Evolutionary conservation across 2,329 filamentous ascomycete species (phyloP).

Genomic region (Remersonia thermophila): DNA sequence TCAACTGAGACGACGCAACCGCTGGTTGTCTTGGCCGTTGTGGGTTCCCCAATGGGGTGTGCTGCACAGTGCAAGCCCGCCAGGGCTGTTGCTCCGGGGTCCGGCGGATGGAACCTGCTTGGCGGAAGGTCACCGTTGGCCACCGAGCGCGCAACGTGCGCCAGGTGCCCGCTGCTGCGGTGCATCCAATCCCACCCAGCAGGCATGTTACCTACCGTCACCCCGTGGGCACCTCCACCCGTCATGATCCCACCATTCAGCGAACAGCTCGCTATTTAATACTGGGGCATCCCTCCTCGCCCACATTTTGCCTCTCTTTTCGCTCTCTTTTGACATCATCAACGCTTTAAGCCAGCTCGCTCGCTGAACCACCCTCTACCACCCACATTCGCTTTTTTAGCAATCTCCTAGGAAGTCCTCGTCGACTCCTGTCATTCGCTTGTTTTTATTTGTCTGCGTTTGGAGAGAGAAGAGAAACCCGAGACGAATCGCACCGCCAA

Average conservation of each 20-base stretch:
- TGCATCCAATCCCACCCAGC: too few species aligned
- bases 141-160: too few species aligned
- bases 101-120: too few species aligned
- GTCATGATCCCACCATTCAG: conserved; percentile 4
- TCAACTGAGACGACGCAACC: too few species aligned
- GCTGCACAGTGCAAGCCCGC: too few species aligned
- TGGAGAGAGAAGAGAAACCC: conserved; percentile 14
- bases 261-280: conserved; percentile 20
- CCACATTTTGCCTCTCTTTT: conserved; percentile 19
- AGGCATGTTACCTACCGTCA: too few species aligned
- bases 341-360: conserved; percentile 13
- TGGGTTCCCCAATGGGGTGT: too few species aligned
- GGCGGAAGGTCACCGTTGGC: too few species aligned
- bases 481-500: conserved; percentile 1
- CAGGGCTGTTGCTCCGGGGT: too few species aligned
- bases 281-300: conserved; percentile 20
- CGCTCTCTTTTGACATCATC: conserved; percentile 22
- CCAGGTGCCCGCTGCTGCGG: too few species aligned
- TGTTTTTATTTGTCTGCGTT: conserved; percentile 35
- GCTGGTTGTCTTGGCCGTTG: too few species aligned
- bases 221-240: too few species aligned
- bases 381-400: conserved; percentile 23
- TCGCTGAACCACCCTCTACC: conserved; percentile 1
- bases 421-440: conserved; percentile 66
- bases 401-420: conserved; percentile 51